A percentile compares a stretch with the other conserved stretches of the same genome.
These are phyloP conservation scores for Aotearoamyces nothofagi DNA, from an alignment of 2,329 filamentous ascomycete species.

Conservation along the genomic window DNA sequence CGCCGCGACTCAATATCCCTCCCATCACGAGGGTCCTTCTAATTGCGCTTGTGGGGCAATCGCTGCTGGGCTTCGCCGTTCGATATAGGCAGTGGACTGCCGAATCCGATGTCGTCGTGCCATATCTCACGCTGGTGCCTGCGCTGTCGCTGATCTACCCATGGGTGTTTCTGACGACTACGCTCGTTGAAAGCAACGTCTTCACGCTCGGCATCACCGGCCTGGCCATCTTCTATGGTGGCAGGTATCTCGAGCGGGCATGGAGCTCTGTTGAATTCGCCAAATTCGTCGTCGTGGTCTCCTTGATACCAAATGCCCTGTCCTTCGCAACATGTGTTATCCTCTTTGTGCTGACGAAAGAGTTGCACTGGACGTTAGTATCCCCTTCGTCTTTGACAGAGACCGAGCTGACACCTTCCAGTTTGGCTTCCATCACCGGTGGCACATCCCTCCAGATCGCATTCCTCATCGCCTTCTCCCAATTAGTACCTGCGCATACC, in stretches of 20 bases:
- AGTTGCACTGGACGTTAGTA: conserved; percentile 54
- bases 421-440: conserved; percentile 70
- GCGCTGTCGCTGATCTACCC: conserved; percentile 74
- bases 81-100: conserved; percentile 54
- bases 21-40: conserved; percentile 78
- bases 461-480: conserved; percentile 94
- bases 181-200: conserved; percentile 85
- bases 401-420: conserved; percentile 24
- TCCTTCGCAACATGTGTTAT: conserved; percentile 59
- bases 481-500: conserved; percentile 92
- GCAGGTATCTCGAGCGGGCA: conserved; percentile 85
- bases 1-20: conserved; percentile 77
- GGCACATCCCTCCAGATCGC: conserved; percentile 80
- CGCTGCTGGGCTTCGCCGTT: conserved; percentile 67
- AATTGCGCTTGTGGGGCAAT: conserved; percentile 59
- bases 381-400: conserved; percentile 4
- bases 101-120: conserved; percentile 53
- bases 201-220: conserved; percentile 69
- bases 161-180: conserved; percentile 80
- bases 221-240: conserved; percentile 76
- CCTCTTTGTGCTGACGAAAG: conserved; percentile 55
- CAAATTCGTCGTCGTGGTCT: conserved; percentile 69
- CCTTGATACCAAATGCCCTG: conserved; percentile 66
- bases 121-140: conserved; percentile 79
- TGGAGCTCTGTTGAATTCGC: conserved; percentile 88